Evolutionary conservation across 805 yeast genomes (phyloP).

Genomic region (Ogataea haglerorum): DNA sequence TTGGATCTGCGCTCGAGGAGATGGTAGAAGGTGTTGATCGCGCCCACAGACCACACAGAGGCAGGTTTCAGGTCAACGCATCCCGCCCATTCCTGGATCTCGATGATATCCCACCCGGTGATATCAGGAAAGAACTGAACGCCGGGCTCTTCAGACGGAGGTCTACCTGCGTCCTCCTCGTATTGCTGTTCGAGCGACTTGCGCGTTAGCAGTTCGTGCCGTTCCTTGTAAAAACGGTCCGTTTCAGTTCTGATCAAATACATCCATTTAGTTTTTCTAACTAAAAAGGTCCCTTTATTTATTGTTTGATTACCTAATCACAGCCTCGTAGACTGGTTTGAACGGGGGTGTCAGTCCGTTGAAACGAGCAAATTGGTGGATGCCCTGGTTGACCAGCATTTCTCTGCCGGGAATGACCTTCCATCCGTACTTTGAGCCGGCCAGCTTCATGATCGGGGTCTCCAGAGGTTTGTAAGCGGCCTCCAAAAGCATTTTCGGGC

Average conservation of each 20-base stretch:
- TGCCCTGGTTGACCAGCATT: conserved; percentile 92
- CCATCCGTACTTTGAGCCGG: conserved; percentile 64
- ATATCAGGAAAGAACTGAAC: conserved; percentile 21
- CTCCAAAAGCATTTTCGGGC: conserved; percentile 62
- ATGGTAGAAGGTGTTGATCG: conserved; percentile 18
- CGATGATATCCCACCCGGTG: conserved; percentile 21
- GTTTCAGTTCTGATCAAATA: conserved; percentile 8
- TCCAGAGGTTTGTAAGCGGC: conserved; percentile 91
- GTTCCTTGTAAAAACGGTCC: conserved; percentile 1
- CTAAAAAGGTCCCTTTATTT: background rate
- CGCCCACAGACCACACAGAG: conserved; percentile 26
- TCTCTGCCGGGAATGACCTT: conserved; percentile 85
- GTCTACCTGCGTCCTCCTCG: background rate
- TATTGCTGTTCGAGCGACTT: conserved; percentile 9
- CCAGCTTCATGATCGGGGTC: conserved; percentile 83
- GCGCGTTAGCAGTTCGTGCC: background rate
- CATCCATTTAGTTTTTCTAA: conserved; percentile 2
- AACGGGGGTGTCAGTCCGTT: conserved; percentile 66
- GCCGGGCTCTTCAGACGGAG: background rate
- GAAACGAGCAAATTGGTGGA: conserved; percentile 79
- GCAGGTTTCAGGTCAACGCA: conserved; percentile 22
- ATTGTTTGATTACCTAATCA: conserved; percentile 23
- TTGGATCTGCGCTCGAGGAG: conserved; percentile 16
- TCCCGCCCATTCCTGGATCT: conserved; percentile 20
- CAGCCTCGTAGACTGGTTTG: conserved; percentile 58